Conservation (phyloP, 148 eudicot species). For the Rhododendron mucronatum region DNA sequence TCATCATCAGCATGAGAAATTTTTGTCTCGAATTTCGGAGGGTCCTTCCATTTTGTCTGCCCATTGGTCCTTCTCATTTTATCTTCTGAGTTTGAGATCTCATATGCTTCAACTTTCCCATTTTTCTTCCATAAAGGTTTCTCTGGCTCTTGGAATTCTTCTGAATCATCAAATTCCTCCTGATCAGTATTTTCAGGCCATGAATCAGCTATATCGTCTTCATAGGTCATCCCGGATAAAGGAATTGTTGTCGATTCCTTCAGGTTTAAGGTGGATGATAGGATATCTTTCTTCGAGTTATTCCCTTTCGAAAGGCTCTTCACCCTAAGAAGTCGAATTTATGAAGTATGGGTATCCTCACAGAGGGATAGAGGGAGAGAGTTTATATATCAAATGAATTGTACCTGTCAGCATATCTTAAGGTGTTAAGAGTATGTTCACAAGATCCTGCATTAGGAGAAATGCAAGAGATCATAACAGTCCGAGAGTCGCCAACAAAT, state of each 20-base stretch:
- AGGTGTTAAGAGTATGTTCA: constrained; percentile 94
- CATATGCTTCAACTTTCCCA: constrained; percentile 48
- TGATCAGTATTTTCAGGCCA: constrained; percentile 58
- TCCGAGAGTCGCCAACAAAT: constrained; percentile 95
- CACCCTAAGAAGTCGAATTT: constrained; percentile 41
- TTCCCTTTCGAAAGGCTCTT: constrained; percentile 96
- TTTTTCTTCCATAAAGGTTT: constrained; percentile 57
- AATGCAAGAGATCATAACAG: constrained; percentile 98
- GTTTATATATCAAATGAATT: not conserved
- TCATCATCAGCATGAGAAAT: not conserved
- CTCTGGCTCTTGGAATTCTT: constrained; percentile 64
- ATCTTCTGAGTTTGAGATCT: constrained; percentile 42
- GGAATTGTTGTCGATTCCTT: constrained; percentile 74
- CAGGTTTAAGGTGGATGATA: constrained; percentile 47
- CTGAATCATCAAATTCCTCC: constrained; percentile 66
- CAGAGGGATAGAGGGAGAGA: not conserved
- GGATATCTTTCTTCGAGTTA: constrained; percentile 62
- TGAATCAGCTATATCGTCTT: constrained; percentile 56
- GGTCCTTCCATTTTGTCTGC: constrained; percentile 21
- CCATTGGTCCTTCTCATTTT: constrained; percentile 46
- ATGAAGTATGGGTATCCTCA: not conserved
- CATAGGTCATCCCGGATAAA: constrained; percentile 36
- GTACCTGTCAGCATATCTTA: constrained; percentile 98
- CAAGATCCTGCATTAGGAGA: constrained; percentile 94
- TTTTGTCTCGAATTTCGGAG: not conserved